Evolutionary conservation across 768 basidiomycete species (phyloP).

Genomic region (Royoungia palumana): DNA sequence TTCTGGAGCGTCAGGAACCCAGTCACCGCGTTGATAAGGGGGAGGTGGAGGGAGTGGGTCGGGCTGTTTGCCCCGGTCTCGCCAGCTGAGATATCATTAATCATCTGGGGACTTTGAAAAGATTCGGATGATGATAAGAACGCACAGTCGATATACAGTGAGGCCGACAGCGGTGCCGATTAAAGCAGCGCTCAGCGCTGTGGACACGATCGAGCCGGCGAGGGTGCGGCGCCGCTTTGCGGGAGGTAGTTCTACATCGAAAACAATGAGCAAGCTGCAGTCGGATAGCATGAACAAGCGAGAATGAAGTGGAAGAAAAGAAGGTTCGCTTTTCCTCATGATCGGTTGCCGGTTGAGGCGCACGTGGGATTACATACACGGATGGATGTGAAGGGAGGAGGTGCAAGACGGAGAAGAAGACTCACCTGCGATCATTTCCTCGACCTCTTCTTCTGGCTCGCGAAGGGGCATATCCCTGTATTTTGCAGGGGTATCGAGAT

Average conservation of each 20-base stretch:
- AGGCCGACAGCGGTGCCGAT: constrained; percentile 85
- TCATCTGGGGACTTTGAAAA: constrained; percentile 1
- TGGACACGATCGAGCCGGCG: constrained; percentile 79
- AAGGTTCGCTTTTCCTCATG: constrained; percentile 17
- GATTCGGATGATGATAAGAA: constrained; percentile 13
- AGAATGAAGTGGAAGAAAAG: constrained; percentile 10
- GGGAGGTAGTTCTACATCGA: constrained; percentile 70
- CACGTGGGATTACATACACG: constrained; percentile 19
- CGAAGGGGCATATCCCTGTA: constrained; percentile 41
- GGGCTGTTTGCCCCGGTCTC: constrained; percentile 64
- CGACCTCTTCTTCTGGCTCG: constrained; percentile 39
- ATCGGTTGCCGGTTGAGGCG: constrained; percentile 4
- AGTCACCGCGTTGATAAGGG: constrained; percentile 61
- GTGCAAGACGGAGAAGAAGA: constrained; percentile 25
- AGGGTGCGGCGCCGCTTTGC: constrained; percentile 78
- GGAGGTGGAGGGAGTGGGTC: constrained; percentile 52
- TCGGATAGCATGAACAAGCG: constrained; percentile 31
- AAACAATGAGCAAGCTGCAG: constrained; percentile 41
- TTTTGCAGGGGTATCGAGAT: constrained; percentile 67
- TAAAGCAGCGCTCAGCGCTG: constrained; percentile 80
- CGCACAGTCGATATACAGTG: constrained; percentile 83
- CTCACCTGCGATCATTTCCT: constrained; percentile 46
- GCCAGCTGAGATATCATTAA: constrained; percentile 54
- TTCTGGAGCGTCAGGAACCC: constrained; percentile 43
- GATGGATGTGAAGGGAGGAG: constrained; percentile 8